phyloP scores from a whole-genome alignment of 768 basidiomycete species.

The Saitozyma sp. region DNA sequence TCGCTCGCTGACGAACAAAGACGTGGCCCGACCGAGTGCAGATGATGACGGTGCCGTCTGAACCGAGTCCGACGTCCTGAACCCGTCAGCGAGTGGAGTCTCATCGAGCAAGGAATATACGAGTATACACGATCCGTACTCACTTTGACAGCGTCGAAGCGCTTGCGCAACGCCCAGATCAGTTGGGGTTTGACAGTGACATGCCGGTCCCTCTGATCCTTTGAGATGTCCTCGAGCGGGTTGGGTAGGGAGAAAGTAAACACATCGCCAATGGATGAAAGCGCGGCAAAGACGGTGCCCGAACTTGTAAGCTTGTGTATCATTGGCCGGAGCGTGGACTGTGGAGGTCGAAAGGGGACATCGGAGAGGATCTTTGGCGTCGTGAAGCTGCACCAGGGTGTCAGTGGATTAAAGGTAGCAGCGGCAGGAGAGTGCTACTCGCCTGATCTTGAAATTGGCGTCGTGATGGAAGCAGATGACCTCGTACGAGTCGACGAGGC shows the following conservation, averaged over 20 bases:
- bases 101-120: background rate
- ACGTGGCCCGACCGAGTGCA: constrained; percentile 95
- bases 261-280: constrained; percentile 85
- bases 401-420: background rate
- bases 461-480: constrained; percentile 83
- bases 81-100: constrained; percentile 3
- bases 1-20: constrained; percentile 72
- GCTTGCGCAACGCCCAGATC: constrained; percentile 83
- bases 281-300: constrained; percentile 76
- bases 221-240: constrained; percentile 45
- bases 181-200: constrained; percentile 73
- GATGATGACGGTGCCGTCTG: constrained; percentile 83
- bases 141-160: constrained; percentile 78
- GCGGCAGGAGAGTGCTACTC: constrained; percentile 28
- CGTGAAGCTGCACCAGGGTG: constrained; percentile 63
- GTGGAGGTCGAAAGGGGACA: constrained; percentile 80
- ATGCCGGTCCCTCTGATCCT: constrained; percentile 51
- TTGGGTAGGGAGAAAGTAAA: constrained; percentile 68
- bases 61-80: constrained; percentile 83
- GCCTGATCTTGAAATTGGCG: constrained; percentile 72
- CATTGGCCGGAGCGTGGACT: constrained; percentile 66
- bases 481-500: constrained; percentile 73
- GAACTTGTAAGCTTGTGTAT: constrained; percentile 78
- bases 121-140: constrained; percentile 17
- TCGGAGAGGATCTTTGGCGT: constrained; percentile 72